Base-by-base conservation (phyloP, 306 rosid species). In the Vigna hirtella region DNA sequence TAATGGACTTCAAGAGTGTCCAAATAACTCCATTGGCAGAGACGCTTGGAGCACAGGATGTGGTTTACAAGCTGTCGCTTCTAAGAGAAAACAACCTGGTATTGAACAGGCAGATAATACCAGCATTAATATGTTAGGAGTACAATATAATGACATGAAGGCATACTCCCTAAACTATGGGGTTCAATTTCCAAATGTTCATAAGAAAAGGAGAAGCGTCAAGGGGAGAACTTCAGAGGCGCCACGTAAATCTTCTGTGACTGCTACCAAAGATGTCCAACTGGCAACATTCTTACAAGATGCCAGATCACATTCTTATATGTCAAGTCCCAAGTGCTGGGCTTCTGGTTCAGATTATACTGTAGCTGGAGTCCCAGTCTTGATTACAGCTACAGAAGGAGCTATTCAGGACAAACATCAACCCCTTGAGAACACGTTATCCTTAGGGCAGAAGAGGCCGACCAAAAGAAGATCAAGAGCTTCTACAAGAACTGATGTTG, bases 381-480 rank as follows among this genome's bases (percentile, higher is more conserved):
- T 30, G 5, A 4, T 26, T 26, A 2, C 28, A 26, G 28, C 28
- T 2, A 26, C 28, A 26, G 28, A 83, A 82, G 87, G 83, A 82
- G 82, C 91, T 45, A 36, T 66, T 55, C 70, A 50, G 79, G 81
- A 58, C 20, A 53, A 71, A 77, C 83, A 61, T 62, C 90, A 77
- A 66, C 66, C 78, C 51, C 63, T 79, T 3, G 83, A 69, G 57
- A 47, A 67, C 76, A 72, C 51, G 64, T 18, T 79, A 64, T 68
- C 84, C 72, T 83, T 62, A 45, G 51, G 77, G 77, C 78, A 79
- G 84, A 82, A 52, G 84, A 80, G 52, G 74, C 73, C 76, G 71
- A 86, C 86, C 43, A 88, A 81, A 84, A 91, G 84, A 79, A 90
- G 90, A 86, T 83, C 98, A 32, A 86, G 80, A 81, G 76, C 66